Conservation (phyloP, 495 filamentous ascomycete species). For the Cercophora sp. region DNA sequence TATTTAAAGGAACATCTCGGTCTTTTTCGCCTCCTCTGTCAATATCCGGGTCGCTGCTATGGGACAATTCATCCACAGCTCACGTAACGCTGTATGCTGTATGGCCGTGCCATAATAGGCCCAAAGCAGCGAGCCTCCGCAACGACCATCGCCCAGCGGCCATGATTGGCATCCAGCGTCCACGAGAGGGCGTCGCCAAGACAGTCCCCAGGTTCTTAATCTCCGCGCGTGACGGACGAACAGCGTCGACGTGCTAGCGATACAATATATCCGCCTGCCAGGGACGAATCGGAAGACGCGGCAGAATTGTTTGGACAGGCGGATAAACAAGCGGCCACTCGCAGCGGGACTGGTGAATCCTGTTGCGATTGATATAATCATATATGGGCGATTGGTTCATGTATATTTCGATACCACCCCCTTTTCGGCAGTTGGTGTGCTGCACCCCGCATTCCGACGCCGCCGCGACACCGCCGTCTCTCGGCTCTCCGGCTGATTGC, state of each 20-base stretch:
- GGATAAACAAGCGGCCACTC: constrained; percentile 16
- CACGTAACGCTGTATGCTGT: neutral
- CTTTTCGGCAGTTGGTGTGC: constrained; percentile 9
- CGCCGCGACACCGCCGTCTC: neutral
- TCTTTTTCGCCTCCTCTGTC: neutral
- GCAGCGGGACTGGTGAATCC: too few relatives aligned
- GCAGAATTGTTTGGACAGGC: constrained; percentile 16
- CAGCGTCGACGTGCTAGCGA: too few relatives aligned
- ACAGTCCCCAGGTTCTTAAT: constrained; percentile 23
- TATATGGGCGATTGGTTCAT: neutral
- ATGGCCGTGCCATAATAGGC: neutral
- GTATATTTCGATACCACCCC: constrained; percentile 8
- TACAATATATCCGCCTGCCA: neutral
- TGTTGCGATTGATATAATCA: too few relatives aligned
- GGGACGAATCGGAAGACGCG: constrained; percentile 21
- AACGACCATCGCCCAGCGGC: too few relatives aligned
- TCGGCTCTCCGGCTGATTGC: neutral
- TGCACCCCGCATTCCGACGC: constrained; percentile 5
- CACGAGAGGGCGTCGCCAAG: too few relatives aligned
- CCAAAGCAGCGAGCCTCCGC: too few relatives aligned
- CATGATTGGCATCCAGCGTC: neutral
- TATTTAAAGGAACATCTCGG: neutral
- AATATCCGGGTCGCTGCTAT: constrained; percentile 17
- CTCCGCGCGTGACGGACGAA: constrained; percentile 19
- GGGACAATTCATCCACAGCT: constrained; percentile 13